phyloP scores from a whole-genome alignment of 2,329 filamentous ascomycete genomes.

The Aspergillus sp. region DNA sequence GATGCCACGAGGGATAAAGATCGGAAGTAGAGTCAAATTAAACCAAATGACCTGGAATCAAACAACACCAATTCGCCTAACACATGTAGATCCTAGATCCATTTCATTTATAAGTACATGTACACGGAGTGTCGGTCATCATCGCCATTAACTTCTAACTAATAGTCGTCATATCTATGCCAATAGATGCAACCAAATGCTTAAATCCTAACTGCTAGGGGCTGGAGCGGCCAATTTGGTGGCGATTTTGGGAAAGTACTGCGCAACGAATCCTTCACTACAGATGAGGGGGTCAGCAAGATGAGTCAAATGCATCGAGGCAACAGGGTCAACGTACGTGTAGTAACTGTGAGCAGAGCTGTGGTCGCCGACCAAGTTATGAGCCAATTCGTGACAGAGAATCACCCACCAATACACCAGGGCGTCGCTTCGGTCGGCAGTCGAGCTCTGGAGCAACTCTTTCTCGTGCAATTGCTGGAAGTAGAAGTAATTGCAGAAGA shows the following conservation, averaged over 20 bases:
- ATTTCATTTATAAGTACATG: too few species aligned
- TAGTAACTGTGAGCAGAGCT: conserved; percentile 80
- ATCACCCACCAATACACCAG: conserved; percentile 91
- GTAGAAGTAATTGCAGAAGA: conserved; percentile 93
- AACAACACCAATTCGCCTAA: too few species aligned
- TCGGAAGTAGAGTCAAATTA: too few species aligned
- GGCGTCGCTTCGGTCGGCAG: conserved; percentile 62
- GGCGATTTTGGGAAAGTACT: conserved; percentile 73
- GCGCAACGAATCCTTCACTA: conserved; percentile 73
- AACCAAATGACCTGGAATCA: too few species aligned
- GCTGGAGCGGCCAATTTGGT: conserved; percentile 42
- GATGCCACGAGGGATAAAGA: too few species aligned
- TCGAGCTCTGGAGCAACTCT: conserved; percentile 41
- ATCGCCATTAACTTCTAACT: too few species aligned
- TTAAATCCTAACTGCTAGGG: neutral
- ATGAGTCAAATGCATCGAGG: neutral
- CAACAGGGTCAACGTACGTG: conserved; percentile 40
- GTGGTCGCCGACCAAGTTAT: conserved; percentile 82
- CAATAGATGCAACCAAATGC: too few species aligned
- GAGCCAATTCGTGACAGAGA: conserved; percentile 91
- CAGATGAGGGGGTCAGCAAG: neutral
- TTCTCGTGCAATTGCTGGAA: conserved; percentile 74
- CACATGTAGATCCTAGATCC: too few species aligned
- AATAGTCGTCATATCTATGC: too few species aligned
- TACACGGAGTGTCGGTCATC: too few species aligned